Conservation (phyloP, 83 land plant species). For the Thuja plicata region DNA sequence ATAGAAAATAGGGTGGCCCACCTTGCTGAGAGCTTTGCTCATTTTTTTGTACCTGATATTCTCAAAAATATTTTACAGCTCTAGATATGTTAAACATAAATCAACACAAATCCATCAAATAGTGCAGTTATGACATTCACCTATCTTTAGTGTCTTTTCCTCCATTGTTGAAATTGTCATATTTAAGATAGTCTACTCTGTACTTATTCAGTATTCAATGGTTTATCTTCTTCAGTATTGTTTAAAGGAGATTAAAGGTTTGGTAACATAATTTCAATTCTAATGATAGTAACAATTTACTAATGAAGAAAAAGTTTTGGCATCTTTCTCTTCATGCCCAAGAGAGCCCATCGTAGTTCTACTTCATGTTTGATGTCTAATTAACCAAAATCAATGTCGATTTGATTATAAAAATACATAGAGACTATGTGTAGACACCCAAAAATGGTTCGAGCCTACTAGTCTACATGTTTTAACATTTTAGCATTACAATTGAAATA, state of each 20-base stretch:
- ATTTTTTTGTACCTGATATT: conserved; percentile 1
- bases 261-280: no score
- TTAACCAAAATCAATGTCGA: no score
- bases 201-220: neutral
- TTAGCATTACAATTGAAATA: no score
- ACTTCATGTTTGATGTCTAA: no score
- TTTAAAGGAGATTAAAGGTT: neutral
- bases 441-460: no score
- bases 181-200: conserved; percentile 80
- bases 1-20: conserved; percentile 6
- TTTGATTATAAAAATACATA: no score
- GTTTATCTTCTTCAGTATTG: neutral
- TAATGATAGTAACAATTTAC: no score
- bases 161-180: conserved; percentile 66
- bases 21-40: conserved; percentile 1
- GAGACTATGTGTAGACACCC: no score
- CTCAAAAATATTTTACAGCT: neutral
- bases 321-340: conserved; percentile 73
- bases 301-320: conserved; percentile 75
- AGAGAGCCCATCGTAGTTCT: no score
- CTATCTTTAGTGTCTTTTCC: conserved; percentile 39
- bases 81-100: neutral
- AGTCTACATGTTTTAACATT: no score
- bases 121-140: conserved; percentile 12
- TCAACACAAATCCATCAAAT: neutral